Evolutionary conservation across 495 filamentous ascomycete genomes (phyloP), one percentile per base, ranked within the genome.

Genomic region (Penicillium lagena): DNA sequence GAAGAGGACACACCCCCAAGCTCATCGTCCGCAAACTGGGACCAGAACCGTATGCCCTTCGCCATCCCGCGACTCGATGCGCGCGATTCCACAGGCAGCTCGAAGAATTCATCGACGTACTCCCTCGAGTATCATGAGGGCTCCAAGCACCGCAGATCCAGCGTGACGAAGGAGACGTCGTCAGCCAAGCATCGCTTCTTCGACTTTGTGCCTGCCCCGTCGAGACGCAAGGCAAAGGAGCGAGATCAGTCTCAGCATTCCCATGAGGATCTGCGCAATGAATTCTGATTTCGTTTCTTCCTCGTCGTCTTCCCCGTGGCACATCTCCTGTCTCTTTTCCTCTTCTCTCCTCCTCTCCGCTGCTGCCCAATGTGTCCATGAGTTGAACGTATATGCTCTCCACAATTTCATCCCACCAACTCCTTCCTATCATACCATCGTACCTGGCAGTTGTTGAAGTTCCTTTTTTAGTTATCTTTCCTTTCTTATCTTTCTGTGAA

Each of bases 21-120:
- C 47, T 77, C 75, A 9, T 72, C 73, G 2, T 76, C 73, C 9
- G 71, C 71, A 30, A 73, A 60, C 7, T 77, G 73, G 73, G 73
- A 77, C 29, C 66, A 70, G 37, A 63, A 51, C 9, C 63, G 67
- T 36, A 66, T 70, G 28, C 62, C 62, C 12, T 69, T 68, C 51
- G 54, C 66, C 31, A 66, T 64, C 39, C 67, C 64, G 29, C 64
- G 64, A 64, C 68, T 63, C 28, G 73, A 77, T 43, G 54, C 66
- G 29, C 68, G 68, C 9, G 71, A 73, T 34, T 71, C 70, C 49
- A 71, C 64, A 15, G 59, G 62, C 11, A 75, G 65, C 54, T 73
- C 71, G 31, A 73, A 75, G 30, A 71, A 74, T 38, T 71, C 64
- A 12, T 71, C 72, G 7, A 69, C 66, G 0, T 69, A 72, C 41